phyloP scores from a whole-genome alignment of 441 rosid species.

The Monsonia emarginata region DNA sequence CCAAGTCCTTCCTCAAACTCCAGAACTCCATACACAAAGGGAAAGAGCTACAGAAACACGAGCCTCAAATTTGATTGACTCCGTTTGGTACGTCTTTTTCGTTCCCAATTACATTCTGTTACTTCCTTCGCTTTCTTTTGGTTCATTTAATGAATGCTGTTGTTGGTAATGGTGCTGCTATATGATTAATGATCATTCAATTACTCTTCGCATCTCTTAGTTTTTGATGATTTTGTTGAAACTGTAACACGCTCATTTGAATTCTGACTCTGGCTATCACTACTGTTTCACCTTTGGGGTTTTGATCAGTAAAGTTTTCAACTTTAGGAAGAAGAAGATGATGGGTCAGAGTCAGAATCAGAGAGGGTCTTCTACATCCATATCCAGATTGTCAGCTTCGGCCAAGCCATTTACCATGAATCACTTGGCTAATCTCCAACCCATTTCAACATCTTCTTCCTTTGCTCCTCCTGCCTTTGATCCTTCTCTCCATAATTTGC shows the following conservation, averaged over 20 bases:
- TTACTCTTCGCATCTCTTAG: background rate
- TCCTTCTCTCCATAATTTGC: conserved; percentile 7
- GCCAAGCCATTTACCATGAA: conserved; percentile 28
- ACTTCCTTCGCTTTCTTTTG: background rate
- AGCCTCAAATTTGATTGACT: background rate
- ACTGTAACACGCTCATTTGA: background rate
- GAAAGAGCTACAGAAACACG: background rate
- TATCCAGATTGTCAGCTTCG: conserved; percentile 32
- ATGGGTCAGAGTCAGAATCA: conserved; percentile 7
- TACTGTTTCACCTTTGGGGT: background rate
- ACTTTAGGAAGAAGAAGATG: background rate
- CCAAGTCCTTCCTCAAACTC: too few species aligned
- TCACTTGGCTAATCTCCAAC: conserved; percentile 1
- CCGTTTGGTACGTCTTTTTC: background rate
- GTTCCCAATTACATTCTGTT: background rate
- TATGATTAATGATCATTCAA: background rate
- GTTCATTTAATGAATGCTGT: too few species aligned
- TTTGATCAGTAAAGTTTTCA: background rate
- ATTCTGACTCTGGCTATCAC: background rate
- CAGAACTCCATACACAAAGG: too few species aligned
- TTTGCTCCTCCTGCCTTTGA: conserved; percentile 4
- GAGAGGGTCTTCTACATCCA: conserved; percentile 1
- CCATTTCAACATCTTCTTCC: background rate
- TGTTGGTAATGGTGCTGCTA: background rate
- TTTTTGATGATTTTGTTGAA: background rate